phyloP scores from a whole-genome alignment of 495 filamentous ascomycete genomes.

The Penicillium steckii region DNA sequence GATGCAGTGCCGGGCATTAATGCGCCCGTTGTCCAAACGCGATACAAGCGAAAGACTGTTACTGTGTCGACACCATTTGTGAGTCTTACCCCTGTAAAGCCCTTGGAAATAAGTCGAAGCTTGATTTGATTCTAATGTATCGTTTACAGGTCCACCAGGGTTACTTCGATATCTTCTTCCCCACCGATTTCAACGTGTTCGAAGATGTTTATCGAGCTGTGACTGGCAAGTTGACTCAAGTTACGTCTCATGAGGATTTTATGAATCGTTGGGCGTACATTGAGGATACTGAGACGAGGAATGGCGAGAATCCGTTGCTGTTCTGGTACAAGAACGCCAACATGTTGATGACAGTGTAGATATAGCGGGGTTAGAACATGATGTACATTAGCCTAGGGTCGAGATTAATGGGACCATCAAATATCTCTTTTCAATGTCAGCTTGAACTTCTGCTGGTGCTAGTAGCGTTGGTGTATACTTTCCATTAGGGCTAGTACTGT shows the following conservation, averaged over 20 bases:
- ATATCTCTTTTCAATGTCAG: too few species aligned
- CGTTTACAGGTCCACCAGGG: constrained; percentile 81
- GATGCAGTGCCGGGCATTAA: constrained; percentile 80
- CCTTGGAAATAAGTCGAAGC: too few species aligned
- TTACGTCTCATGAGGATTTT: constrained; percentile 87
- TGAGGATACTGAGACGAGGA: constrained; percentile 82
- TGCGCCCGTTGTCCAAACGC: constrained; percentile 92
- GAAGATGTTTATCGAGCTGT: constrained; percentile 88
- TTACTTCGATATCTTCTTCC: constrained; percentile 98
- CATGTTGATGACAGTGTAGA: constrained; percentile 78
- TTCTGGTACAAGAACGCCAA: constrained; percentile 94
- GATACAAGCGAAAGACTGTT: constrained; percentile 80
- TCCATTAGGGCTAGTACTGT: neutral
- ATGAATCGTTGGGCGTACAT: constrained; percentile 83
- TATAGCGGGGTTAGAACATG: neutral
- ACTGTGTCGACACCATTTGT: constrained; percentile 90
- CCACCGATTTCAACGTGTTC: constrained; percentile 85
- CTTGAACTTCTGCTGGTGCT: too few species aligned
- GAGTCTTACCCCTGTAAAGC: constrained; percentile 29
- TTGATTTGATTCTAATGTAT: neutral
- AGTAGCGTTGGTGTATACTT: too few species aligned
- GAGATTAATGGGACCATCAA: too few species aligned
- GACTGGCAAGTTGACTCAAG: constrained; percentile 84
- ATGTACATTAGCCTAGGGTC: neutral
- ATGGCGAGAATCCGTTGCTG: constrained; percentile 90